These are phyloP conservation scores for Penicillium sp. DNA, from an alignment of 2,329 filamentous ascomycete species.

Conservation along the genomic window DNA sequence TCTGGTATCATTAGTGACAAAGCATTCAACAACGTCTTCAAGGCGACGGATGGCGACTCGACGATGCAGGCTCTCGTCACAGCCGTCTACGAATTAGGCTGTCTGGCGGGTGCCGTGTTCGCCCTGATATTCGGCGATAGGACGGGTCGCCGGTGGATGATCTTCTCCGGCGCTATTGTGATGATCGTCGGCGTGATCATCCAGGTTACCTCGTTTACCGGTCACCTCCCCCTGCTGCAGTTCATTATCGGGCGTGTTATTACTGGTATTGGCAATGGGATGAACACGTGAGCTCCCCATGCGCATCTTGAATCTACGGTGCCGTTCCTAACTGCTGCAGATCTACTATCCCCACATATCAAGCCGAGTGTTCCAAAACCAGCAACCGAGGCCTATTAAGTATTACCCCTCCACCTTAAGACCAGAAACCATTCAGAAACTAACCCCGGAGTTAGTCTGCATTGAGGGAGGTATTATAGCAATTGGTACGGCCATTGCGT, in stretches of 20 bases:
- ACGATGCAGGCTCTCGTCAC: conserved; percentile 44
- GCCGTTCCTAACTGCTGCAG: neutral
- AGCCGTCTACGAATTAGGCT: conserved; percentile 41
- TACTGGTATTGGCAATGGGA: conserved; percentile 60
- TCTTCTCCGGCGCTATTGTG: conserved; percentile 63
- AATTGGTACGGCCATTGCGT: conserved; percentile 57
- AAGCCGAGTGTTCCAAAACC: conserved; percentile 59
- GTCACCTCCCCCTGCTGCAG: conserved; percentile 49
- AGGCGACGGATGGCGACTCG: conserved; percentile 41
- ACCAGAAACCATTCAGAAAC: too few species aligned
- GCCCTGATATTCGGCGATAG: conserved; percentile 42
- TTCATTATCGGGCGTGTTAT: conserved; percentile 59
- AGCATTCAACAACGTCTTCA: conserved; percentile 40
- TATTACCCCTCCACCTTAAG: too few species aligned
- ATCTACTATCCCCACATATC: conserved; percentile 59
- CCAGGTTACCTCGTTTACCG: conserved; percentile 39
- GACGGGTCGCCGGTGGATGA: conserved; percentile 50
- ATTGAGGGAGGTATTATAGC: conserved; percentile 61
- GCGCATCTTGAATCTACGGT: neutral
- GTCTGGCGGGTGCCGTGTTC: conserved; percentile 44
- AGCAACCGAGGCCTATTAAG: conserved; percentile 66
- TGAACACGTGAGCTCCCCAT: conserved; percentile 50
- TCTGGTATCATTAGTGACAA: conserved; percentile 44
- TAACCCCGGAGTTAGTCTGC: conserved; percentile 65
- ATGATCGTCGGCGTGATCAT: conserved; percentile 49